A percentile compares a stretch with the other conserved stretches of the same genome.
Evolutionary conservation across 495 filamentous ascomycete species (phyloP).

Genomic region (Penicillium samsonianum): DNA sequence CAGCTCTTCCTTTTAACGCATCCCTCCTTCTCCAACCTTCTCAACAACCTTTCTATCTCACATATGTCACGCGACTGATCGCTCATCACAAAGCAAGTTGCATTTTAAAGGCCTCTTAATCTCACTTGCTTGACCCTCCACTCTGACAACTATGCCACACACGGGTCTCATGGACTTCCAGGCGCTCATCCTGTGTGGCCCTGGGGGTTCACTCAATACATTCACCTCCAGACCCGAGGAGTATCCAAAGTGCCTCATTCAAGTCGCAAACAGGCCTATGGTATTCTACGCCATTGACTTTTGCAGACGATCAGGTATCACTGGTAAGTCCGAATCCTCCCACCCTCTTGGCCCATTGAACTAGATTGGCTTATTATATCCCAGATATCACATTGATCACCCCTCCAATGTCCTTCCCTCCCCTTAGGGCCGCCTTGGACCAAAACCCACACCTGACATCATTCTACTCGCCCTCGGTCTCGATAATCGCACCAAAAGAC

Average conservation of each 20-base stretch:
- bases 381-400: conserved; percentile 82
- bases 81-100: not conserved
- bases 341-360: not conserved
- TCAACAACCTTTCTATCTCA: not conserved
- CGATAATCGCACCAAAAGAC: conserved; percentile 69
- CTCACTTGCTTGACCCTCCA: not conserved
- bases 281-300: conserved; percentile 92
- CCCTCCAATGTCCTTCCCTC: conserved; percentile 67
- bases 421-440: conserved; percentile 74
- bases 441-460: conserved; percentile 85
- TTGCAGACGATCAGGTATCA: conserved; percentile 81
- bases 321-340: conserved; percentile 50
- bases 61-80: not conserved
- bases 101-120: not conserved
- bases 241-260: conserved; percentile 78
- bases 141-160: not conserved
- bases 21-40: not conserved
- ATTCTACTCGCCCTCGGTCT: conserved; percentile 71
- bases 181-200: conserved; percentile 43
- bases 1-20: not conserved
- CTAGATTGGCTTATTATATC: not conserved
- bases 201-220: conserved; percentile 84
- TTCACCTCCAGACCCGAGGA: conserved; percentile 85
- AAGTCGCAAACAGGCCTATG: conserved; percentile 94
- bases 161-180: not conserved